Evolutionary conservation across 1,139 yeast species (phyloP).

Genomic region (Pichia sp.): DNA sequence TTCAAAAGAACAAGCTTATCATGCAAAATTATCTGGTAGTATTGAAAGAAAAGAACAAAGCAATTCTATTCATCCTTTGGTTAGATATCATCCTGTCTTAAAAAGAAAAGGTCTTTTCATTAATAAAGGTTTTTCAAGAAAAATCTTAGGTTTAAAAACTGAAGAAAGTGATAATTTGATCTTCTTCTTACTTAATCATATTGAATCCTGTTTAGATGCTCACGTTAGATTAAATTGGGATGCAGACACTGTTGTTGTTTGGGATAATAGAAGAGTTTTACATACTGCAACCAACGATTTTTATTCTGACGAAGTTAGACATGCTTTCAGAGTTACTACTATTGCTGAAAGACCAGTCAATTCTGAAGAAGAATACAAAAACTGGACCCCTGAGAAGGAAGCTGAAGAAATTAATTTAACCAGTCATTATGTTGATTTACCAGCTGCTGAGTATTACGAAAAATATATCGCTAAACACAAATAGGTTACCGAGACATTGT

Average conservation of each 20-base stretch:
- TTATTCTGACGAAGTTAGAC: conserved; percentile 49
- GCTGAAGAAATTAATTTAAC: conserved; percentile 19
- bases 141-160: conserved; percentile 57
- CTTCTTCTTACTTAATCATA: conserved; percentile 45
- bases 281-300: conserved; percentile 64
- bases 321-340: conserved; percentile 63
- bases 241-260: conserved; percentile 55
- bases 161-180: conserved; percentile 57
- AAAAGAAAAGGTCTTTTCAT: conserved; percentile 55
- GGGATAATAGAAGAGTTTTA: conserved; percentile 65
- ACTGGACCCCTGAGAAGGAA: conserved; percentile 35
- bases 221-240: conserved; percentile 56
- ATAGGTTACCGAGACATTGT: too few species aligned
- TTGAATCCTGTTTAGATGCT: conserved; percentile 46
- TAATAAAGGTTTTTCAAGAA: conserved; percentile 55
- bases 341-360: conserved; percentile 43
- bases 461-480: too few species aligned
- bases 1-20: conserved; percentile 61
- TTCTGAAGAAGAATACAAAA: conserved; percentile 21
- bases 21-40: conserved; percentile 48
- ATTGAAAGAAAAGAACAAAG: conserved; percentile 57
- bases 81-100: conserved; percentile 65
- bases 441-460: conserved; percentile 7
- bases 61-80: conserved; percentile 57
- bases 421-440: conserved; percentile 11